These are phyloP conservation scores for Trypethelium eluteriae DNA, from an alignment of 495 filamentous ascomycete species.

Conservation along the genomic window DNA sequence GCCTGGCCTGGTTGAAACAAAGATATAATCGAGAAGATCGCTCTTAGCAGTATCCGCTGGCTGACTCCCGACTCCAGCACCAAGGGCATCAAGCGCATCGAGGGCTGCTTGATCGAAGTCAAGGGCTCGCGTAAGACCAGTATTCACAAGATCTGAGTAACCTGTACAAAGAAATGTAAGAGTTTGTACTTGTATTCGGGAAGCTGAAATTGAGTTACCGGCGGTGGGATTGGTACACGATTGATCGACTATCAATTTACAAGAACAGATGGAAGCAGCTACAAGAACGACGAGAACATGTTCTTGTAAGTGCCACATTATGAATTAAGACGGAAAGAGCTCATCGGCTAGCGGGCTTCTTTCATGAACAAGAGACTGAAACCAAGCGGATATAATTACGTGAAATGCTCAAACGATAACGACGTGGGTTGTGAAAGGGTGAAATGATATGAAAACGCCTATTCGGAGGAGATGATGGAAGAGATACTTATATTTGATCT, in stretches of 20 bases:
- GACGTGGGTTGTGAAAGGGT: neutral
- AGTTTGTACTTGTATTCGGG: neutral
- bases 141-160: neutral
- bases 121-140: neutral
- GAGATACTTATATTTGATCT: neutral
- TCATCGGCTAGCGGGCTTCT: neutral
- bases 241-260: neutral
- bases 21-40: neutral
- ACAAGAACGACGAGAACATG: neutral
- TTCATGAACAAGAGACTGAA: neutral
- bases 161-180: neutral
- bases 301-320: neutral
- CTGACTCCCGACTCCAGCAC: neutral
- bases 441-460: neutral
- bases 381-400: neutral
- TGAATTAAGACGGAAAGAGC: neutral
- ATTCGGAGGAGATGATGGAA: neutral
- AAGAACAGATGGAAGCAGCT: neutral
- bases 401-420: neutral
- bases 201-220: slow-evolving; percentile 49
- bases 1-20: neutral
- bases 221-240: slow-evolving; percentile 40
- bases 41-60: neutral
- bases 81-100: neutral
- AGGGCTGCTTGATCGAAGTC: neutral